Conservation (phyloP, 2,329 filamentous ascomycete genomes). For the Trichoderma hamatum region DNA sequence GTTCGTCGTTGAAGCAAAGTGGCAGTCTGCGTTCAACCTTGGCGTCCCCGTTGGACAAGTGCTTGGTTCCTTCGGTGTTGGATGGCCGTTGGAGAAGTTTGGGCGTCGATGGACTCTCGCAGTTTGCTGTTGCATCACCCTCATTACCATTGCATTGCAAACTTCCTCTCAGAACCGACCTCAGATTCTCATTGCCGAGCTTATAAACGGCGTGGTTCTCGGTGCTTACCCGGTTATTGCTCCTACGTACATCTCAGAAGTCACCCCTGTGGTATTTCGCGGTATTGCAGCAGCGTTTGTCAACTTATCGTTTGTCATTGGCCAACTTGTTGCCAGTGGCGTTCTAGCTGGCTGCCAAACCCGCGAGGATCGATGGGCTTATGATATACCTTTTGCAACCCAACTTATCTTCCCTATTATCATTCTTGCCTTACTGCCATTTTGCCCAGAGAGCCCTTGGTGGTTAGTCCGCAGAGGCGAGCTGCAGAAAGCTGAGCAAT, state of each 20-base stretch:
- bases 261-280: conserved; percentile 44
- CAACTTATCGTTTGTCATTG: conserved; percentile 52
- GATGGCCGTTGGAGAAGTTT: conserved; percentile 39
- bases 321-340: conserved; percentile 48
- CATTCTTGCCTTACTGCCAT: conserved; percentile 32
- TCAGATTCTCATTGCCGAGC: conserved; percentile 46
- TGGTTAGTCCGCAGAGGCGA: conserved; percentile 45
- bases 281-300: conserved; percentile 49
- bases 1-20: conserved; percentile 48
- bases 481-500: conserved; percentile 22
- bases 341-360: conserved; percentile 33
- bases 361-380: conserved; percentile 46
- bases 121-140: conserved; percentile 36
- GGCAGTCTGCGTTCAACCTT: conserved; percentile 54
- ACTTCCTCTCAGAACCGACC: conserved; percentile 48
- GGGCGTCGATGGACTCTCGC: conserved; percentile 48
- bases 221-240: conserved; percentile 49
- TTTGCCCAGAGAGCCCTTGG: conserved; percentile 40
- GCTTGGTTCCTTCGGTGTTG: conserved; percentile 43
- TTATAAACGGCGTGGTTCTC: conserved; percentile 52
- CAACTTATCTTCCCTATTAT: conserved; percentile 27
- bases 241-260: conserved; percentile 52
- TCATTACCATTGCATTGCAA: conserved; percentile 46
- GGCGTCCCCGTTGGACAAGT: conserved; percentile 51
- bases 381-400: conserved; percentile 42